These are phyloP conservation scores for Datisca glomerata DNA, from an alignment of 306 rosid species.

Conservation along the genomic window DNA sequence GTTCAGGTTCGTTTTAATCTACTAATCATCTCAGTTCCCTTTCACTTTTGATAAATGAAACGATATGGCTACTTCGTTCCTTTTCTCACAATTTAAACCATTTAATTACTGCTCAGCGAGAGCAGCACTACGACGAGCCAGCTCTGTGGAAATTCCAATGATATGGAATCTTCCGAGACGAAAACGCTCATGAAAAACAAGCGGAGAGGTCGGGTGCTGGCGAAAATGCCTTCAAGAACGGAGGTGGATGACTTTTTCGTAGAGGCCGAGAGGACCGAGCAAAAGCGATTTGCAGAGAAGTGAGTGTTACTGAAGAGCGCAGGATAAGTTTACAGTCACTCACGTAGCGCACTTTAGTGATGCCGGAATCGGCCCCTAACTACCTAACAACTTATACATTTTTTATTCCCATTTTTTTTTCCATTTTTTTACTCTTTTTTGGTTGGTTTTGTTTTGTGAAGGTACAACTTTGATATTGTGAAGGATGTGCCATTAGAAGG, in stretches of 20 bases:
- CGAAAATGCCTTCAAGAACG: constrained; percentile 27
- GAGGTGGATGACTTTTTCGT: constrained; percentile 82
- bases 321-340: constrained; percentile 29
- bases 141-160: constrained; percentile 36
- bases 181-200: constrained; percentile 2
- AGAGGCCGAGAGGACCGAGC: constrained; percentile 60
- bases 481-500: constrained; percentile 82
- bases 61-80: not conserved
- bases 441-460: constrained; percentile 20
- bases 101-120: constrained; percentile 13
- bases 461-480: constrained; percentile 91
- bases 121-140: constrained; percentile 31
- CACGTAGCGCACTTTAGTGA: constrained; percentile 25
- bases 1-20: constrained; percentile 31
- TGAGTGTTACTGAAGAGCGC: constrained; percentile 28
- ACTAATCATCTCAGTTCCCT: constrained; percentile 10
- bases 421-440: constrained; percentile 2
- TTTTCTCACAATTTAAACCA: not conserved
- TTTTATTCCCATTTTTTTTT: no score
- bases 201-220: constrained; percentile 1
- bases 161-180: constrained; percentile 14
- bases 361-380: constrained; percentile 33
- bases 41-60: constrained; percentile 6
- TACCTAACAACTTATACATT: constrained; percentile 55
- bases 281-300: constrained; percentile 68